A percentile compares a stretch with the other conserved stretches of the same genome.
phyloP scores from a whole-genome alignment of 2,329 filamentous ascomycete species.

The Aspergillus caelatus region DNA sequence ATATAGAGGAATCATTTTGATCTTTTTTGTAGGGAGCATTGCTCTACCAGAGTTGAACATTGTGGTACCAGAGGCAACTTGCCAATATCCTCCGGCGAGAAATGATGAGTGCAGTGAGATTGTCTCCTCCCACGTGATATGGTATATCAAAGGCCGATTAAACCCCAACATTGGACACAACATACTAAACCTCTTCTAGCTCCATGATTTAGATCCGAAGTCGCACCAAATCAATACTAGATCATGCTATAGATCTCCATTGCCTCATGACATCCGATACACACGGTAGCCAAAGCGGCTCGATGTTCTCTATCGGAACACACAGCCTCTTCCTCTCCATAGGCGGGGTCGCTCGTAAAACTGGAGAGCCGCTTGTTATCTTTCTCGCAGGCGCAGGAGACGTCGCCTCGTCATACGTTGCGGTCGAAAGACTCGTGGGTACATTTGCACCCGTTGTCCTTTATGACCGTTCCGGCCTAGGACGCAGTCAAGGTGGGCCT shows the following conservation, averaged over 20 bases:
- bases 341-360: constrained; percentile 24
- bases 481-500: constrained; percentile 33
- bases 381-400: constrained; percentile 42
- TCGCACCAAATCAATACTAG: neutral
- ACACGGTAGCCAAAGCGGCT: neutral
- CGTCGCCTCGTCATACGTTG: constrained; percentile 35
- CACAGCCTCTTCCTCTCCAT: constrained; percentile 36
- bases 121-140: neutral
- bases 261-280: neutral
- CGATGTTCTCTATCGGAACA: constrained; percentile 34
- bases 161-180: neutral
- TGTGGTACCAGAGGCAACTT: neutral
- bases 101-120: neutral
- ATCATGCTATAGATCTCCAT: neutral
- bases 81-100: neutral
- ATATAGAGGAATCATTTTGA: neutral
- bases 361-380: constrained; percentile 34
- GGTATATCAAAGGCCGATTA: neutral
- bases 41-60: neutral
- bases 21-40: neutral
- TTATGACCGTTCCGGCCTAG: constrained; percentile 45
- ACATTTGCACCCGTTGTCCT: constrained; percentile 33
- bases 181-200: neutral
- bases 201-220: neutral
- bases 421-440: constrained; percentile 34